Evolutionary conservation across 2,329 filamentous ascomycete genomes (phyloP).

Genomic region (Clonostachys solani): DNA sequence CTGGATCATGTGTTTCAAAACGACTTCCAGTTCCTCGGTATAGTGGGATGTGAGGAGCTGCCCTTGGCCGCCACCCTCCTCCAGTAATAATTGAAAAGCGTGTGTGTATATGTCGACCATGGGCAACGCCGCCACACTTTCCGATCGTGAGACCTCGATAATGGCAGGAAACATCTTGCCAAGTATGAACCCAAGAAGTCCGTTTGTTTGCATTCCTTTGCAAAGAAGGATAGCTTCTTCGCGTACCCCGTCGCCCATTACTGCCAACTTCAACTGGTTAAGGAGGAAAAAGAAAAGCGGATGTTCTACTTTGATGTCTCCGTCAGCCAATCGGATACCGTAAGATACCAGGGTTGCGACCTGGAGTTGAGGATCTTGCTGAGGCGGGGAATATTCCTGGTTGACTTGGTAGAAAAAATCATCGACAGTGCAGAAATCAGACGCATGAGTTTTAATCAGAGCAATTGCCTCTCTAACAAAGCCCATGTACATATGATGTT

Average conservation of each 20-base stretch:
- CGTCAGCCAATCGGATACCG: conserved; percentile 48
- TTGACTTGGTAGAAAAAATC: conserved; percentile 53
- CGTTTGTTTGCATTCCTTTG: conserved; percentile 39
- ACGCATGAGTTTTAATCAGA: conserved; percentile 48
- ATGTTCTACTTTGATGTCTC: conserved; percentile 38
- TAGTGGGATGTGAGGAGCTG: too few species aligned
- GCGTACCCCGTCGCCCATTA: conserved; percentile 42
- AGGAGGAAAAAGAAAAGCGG: conserved; percentile 54
- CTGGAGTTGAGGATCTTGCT: conserved; percentile 51
- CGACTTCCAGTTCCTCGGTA: too few species aligned
- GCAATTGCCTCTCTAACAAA: conserved; percentile 49
- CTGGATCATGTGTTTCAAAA: too few species aligned
- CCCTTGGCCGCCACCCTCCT: conserved; percentile 10
- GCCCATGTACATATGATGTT: conserved; percentile 41
- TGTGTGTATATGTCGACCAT: conserved; percentile 45
- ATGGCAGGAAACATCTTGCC: conserved; percentile 51
- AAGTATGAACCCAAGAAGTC: conserved; percentile 42
- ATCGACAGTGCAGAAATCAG: conserved; percentile 49
- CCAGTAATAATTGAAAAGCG: conserved; percentile 32
- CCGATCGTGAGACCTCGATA: conserved; percentile 28
- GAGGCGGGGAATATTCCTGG: conserved; percentile 49
- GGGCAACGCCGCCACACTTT: conserved; percentile 31
- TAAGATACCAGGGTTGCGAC: conserved; percentile 52
- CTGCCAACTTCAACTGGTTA: conserved; percentile 51
- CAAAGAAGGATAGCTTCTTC: conserved; percentile 40